Percentiles rank a stretch among this genome's conserved stretches.
Conservation (phyloP, 805 yeast genomes). For the Saccharomyces eubayanus region DNA sequence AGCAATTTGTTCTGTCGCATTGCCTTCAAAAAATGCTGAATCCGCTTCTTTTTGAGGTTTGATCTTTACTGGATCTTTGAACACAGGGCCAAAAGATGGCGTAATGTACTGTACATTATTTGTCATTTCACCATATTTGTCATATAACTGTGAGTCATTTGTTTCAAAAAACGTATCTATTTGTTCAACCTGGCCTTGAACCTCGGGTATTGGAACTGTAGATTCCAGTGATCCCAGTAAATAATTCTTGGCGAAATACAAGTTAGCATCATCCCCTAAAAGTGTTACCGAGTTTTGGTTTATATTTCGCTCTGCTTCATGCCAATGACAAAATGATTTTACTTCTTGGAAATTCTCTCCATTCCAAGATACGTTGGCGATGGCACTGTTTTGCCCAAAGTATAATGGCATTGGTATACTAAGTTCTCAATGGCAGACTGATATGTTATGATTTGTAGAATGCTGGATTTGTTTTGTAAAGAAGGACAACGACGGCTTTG, state of each 20-base stretch:
- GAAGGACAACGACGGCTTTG: not conserved
- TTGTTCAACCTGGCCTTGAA: not conserved
- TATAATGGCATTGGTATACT: not conserved
- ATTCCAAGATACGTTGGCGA: not conserved
- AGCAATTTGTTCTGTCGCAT: not conserved
- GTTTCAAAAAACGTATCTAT: not conserved
- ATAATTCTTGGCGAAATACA: not conserved
- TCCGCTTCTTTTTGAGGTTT: not conserved
- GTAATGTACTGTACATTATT: not conserved
- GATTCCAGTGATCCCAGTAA: not conserved
- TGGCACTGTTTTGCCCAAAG: not conserved
- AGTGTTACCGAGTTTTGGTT: not conserved
- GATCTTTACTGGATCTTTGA: not conserved
- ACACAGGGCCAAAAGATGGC: not conserved
- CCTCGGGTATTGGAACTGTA: not conserved
- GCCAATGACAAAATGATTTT: not conserved
- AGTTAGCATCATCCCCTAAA: not conserved
- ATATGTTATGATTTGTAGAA: not conserved
- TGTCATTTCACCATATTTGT: not conserved
- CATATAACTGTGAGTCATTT: not conserved
- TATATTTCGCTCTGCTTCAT: not conserved
- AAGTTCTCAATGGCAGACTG: not conserved
- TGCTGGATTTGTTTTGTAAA: not conserved
- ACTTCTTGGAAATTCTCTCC: not conserved
- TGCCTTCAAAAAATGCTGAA: not conserved